Percentiles rank a stretch among this genome's conserved stretches.
Evolutionary conservation across 345 rosid species (phyloP).

Genomic region (Raphanus raphanistrum): DNA sequence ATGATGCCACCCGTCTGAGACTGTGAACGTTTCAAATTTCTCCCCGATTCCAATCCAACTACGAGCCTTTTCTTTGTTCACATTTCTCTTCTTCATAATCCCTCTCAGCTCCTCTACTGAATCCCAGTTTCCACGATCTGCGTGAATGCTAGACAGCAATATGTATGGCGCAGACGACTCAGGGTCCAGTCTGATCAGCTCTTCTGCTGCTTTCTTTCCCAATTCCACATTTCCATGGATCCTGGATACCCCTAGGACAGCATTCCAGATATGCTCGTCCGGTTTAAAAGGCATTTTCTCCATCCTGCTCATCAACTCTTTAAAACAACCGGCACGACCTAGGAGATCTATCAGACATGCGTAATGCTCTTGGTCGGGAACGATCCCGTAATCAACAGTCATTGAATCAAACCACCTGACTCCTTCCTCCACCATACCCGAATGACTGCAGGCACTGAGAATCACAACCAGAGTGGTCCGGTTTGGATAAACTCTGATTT

Average conservation of each 20-base stretch:
- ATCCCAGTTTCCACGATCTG: conserved; percentile 59
- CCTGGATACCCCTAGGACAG: conserved; percentile 57
- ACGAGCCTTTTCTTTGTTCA: conserved; percentile 53
- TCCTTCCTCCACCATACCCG: conserved; percentile 64
- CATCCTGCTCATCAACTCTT: conserved; percentile 50
- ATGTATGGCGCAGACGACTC: conserved; percentile 58
- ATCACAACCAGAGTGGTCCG: conserved; percentile 59
- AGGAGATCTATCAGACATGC: conserved; percentile 77
- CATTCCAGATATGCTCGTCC: conserved; percentile 48
- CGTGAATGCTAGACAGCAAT: conserved; percentile 54
- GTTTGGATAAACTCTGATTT: conserved; percentile 53
- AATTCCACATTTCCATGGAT: conserved; percentile 55
- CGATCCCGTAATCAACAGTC: conserved; percentile 44
- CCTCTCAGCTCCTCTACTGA: conserved; percentile 57
- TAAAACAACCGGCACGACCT: conserved; percentile 61
- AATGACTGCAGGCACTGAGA: conserved; percentile 73
- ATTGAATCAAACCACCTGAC: conserved; percentile 55
- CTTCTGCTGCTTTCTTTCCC: conserved; percentile 60
- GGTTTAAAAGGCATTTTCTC: conserved; percentile 54
- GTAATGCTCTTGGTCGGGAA: conserved; percentile 70
- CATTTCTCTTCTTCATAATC: conserved; percentile 49
- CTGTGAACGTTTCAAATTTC: conserved; percentile 51
- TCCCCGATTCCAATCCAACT: conserved; percentile 65
- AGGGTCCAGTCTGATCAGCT: conserved; percentile 52
- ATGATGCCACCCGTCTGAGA: conserved; percentile 55